Evolutionary conservation across 495 filamentous ascomycete genomes (phyloP).

Genomic region (Tuber borchii): DNA sequence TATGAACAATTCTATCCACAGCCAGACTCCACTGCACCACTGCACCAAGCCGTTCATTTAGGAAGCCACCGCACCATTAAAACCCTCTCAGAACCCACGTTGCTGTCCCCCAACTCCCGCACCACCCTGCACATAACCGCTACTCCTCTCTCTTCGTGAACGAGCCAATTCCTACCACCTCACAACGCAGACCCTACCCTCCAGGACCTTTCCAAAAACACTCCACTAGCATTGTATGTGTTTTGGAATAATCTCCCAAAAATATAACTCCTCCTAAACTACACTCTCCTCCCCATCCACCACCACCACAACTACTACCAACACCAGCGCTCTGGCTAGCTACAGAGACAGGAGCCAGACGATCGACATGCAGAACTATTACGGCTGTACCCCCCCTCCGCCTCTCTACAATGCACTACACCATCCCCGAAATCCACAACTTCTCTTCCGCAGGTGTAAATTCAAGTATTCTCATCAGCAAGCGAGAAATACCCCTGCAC

Average conservation of each 20-base stretch:
- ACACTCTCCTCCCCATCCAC: neutral
- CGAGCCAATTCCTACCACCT: neutral
- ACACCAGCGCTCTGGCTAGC: neutral
- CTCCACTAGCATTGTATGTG: neutral
- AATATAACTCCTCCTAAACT: constrained; percentile 4
- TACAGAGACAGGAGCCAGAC: neutral
- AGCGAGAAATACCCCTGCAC: neutral
- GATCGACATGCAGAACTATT: constrained; percentile 4
- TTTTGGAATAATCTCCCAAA: neutral
- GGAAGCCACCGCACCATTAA: neutral
- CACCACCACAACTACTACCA: neutral
- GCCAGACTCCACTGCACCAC: neutral
- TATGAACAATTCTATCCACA: neutral
- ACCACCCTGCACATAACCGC: too few relatives aligned
- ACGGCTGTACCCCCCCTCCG: constrained; percentile 12
- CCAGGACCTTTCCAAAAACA: neutral
- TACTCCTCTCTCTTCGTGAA: neutral
- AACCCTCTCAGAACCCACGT: neutral
- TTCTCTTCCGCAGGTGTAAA: constrained; percentile 8
- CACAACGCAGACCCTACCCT: neutral
- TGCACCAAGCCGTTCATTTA: neutral
- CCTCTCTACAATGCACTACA: constrained; percentile 5
- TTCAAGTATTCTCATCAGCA: neutral
- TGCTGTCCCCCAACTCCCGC: neutral
- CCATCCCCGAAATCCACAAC: neutral